Base-by-base conservation (phyloP, 2,329 filamentous ascomycete species). In the Neonectria magnoliae region DNA sequence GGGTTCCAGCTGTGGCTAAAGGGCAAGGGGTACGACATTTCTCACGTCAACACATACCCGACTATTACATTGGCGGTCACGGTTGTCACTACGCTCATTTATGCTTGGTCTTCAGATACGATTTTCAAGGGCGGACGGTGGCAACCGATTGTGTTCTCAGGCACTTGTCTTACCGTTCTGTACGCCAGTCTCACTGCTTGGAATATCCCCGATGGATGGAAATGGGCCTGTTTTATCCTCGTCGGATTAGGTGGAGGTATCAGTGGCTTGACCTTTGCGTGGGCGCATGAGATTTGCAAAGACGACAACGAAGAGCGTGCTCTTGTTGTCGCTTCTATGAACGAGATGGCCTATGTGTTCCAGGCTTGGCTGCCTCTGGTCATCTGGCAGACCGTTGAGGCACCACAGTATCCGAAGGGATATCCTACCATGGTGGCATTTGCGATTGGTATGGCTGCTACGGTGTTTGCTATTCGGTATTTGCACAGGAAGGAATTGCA, bases 291-390 rank as follows among this genome's bases (percentile, higher is more conserved):
- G 70, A 84, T 85, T 45, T 85, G 82, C 70, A 78, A 76, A 41
- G 81, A 80, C 11, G 82, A 85, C 64, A 84, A 89, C 59, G 89
- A 92, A 75, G 90, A 92, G 77, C 81, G 89, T 10, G 89, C 90
- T 0, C 79, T 93, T 4, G 88, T 92, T 0, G 84, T 90, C 1
- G 90, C 83, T 0, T 79, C 82, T 16, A 92, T 92, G 88, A 92
- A 92, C 64, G 85, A 90, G 73, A 85, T 92, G 79, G 89, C 89
- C 0, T 91, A 91, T 64, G 88, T 91, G 1, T 77, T 93, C 47
- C 89, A 92, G 72, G 88, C 89, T 0, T 92, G 90, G 90, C 75
- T 93, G 45, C 90, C 90, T 7, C 81, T 90, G 33, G 73, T 91
- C 9, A 83, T 91, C 10, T 91, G 89, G 89, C 85, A 88, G 77